Conservation (phyloP, 1,139 yeast species). For the Nakaseomyces uthaithaninus region DNA sequence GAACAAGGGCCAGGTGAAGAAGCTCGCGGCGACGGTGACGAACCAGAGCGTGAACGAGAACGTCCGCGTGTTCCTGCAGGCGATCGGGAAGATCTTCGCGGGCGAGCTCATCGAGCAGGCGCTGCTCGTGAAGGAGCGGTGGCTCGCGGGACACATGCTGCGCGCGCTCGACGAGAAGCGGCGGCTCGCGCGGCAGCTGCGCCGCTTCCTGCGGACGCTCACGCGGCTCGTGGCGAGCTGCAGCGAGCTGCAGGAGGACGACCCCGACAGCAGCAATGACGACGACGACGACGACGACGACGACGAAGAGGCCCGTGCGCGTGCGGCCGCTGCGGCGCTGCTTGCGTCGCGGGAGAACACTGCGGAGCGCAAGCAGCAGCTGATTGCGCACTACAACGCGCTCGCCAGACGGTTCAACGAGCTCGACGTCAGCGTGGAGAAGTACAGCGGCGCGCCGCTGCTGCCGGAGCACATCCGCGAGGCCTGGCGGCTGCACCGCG, state of each 20-base stretch:
- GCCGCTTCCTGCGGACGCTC: constrained; percentile 26
- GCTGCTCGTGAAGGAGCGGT: constrained; percentile 52
- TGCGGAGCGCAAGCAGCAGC: constrained; percentile 21
- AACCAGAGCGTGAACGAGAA: constrained; percentile 81
- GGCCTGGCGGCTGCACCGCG: constrained; percentile 71
- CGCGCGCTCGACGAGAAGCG: constrained; percentile 31
- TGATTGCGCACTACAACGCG: constrained; percentile 26
- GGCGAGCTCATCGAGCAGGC: constrained; percentile 86
- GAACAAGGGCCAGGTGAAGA: constrained; percentile 72
- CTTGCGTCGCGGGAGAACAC: too few species aligned
- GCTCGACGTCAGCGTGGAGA: constrained; percentile 31
- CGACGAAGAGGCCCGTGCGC: constrained; percentile 27
- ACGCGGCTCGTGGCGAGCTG: constrained; percentile 22
- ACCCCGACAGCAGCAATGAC: constrained; percentile 9
- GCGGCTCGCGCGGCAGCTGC: constrained; percentile 27
- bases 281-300: constrained; percentile 27
- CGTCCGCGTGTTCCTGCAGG: constrained; percentile 75
- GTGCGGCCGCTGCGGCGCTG: too few species aligned
- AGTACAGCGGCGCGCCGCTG: constrained; percentile 47
- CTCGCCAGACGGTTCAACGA: constrained; percentile 26
- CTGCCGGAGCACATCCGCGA: constrained; percentile 80
- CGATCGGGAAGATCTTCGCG: constrained; percentile 78
- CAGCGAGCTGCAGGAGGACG: constrained; percentile 4
- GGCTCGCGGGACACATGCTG: constrained; percentile 37
- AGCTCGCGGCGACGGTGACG: constrained; percentile 67